Base-by-base conservation (phyloP, 73 alveolate genomes). In the Urostyla sp. region DNA sequence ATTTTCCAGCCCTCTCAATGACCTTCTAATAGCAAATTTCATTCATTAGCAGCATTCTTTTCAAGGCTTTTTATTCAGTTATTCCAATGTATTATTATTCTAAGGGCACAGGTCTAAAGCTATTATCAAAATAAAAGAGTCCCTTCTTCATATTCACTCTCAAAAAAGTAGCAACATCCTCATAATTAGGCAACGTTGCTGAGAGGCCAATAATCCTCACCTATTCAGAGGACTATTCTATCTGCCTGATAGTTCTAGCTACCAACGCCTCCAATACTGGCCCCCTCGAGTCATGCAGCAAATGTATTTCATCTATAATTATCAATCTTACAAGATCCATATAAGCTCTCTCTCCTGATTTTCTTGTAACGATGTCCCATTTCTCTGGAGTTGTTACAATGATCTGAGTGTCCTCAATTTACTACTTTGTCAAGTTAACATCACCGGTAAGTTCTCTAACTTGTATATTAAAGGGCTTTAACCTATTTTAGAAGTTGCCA, bases 341-440 rank as follows among this genome's bases (percentile, higher is more conserved):
- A 87, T 79, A 97, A 20, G 99, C 96, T 57, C 99, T 95, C 60
- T 90, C 98, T 32, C 96, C 99, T 84, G 94, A 91, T 88, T 95
- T 98, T 78, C 99, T 89, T 4, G 99, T 98, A 49, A 98, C 88
- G 77, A 98, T 97, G 88, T 98, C 99, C 99, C 99, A 98, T 90
- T 98, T 98, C 87, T 95, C 99, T 18, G 99, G 99, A 23, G 99
- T 98, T n/a, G 99, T 96, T 30, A 98, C 97, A 16, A 98, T 94
- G 63, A 98, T 88, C 87, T 97, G 93, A 21, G 99, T 96, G 67
- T 96, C 97, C 45, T 96, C 96, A 23, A 98, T 96, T 79, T 98
- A 96, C 27, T 88, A 91, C 58, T 96, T 95, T 36, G 99, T 89
- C 67, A 98, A 89, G 75, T 96, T 91, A 44, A 94, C 92, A 81